Conservation (phyloP, 331 rosid genomes). For the Acacia concinna region DNA sequence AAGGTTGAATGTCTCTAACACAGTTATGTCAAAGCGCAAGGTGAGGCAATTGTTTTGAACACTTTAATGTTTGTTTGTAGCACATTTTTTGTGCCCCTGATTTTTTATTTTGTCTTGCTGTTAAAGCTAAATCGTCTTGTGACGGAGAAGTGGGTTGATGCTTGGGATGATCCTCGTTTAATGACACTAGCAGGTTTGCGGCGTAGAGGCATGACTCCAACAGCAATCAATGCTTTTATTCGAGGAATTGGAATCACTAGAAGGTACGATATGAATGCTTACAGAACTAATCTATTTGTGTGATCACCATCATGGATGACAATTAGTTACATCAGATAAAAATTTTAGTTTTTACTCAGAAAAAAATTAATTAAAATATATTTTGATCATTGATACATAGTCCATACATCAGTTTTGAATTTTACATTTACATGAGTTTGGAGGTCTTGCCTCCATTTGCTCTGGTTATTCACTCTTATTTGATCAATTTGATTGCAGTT, state of each 20-base stretch:
- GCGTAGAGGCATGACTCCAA: slow-evolving; percentile 86
- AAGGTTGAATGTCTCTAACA: slow-evolving; percentile 84
- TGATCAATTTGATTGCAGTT: not conserved
- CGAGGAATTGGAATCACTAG: slow-evolving; percentile 97
- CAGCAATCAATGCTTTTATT: slow-evolving; percentile 91
- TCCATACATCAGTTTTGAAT: not conserved
- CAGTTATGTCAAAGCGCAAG: slow-evolving; percentile 98
- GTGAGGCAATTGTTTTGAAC: slow-evolving; percentile 40
- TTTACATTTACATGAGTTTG: not conserved
- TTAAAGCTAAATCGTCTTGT: slow-evolving; percentile 81
- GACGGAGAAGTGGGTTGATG: slow-evolving; percentile 91
- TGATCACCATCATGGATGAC: not conserved
- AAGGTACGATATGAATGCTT: slow-evolving; percentile 53
- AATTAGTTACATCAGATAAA: not conserved
- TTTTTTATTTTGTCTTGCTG: slow-evolving; percentile 25
- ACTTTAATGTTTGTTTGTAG: not conserved
- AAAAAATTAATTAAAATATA: not conserved
- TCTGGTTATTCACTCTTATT: not conserved
- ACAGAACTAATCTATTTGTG: not conserved
- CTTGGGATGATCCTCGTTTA: slow-evolving; percentile 99
- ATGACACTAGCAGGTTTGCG: slow-evolving; percentile 93
- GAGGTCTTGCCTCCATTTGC: not conserved
- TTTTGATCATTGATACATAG: not conserved
- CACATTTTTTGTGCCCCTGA: slow-evolving; percentile 17
- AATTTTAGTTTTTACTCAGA: not conserved